Percentiles rank a stretch among this genome's conserved stretches.
Conservation (phyloP, 2,329 filamentous ascomycete genomes). For the Fusarium metavorans region DNA sequence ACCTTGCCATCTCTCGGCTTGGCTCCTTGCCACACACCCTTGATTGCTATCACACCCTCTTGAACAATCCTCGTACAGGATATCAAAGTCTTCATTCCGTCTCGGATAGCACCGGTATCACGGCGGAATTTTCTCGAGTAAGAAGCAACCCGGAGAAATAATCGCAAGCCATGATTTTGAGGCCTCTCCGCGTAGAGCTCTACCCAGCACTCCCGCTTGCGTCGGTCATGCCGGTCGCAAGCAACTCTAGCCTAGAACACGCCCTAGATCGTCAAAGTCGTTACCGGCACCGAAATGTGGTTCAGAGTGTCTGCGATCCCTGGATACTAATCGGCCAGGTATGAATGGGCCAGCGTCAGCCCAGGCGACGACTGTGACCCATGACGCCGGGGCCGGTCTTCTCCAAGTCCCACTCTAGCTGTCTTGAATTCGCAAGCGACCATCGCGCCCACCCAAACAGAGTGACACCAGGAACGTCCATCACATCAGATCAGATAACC, state of each 20-base stretch:
- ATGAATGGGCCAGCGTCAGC: conserved; percentile 15
- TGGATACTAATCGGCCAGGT: conserved; percentile 7
- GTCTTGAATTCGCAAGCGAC: background rate
- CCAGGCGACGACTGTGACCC: conserved; percentile 22
- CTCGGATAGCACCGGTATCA: background rate
- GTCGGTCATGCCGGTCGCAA: background rate
- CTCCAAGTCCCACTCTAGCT: conserved; percentile 16
- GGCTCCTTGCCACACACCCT: conserved; percentile 3
- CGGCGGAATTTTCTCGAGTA: background rate
- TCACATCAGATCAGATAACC: conserved; percentile 12
- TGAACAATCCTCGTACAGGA: background rate
- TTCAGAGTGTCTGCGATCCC: background rate
- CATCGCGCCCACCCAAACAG: background rate
- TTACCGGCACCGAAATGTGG: background rate
- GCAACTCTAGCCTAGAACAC: background rate
- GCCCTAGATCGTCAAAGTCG: background rate
- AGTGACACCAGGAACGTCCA: background rate
- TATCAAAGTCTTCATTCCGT: background rate
- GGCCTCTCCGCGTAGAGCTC: background rate
- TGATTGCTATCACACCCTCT: conserved; percentile 8
- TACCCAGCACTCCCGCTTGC: background rate
- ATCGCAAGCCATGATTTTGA: background rate
- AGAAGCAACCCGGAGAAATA: background rate
- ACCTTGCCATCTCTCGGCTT: conserved; percentile 12
- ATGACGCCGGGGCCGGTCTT: conserved; percentile 26